Conservation (phyloP, 176 grass and related monocot genomes). For the sorghum (Sorghum bicolor) region DNA sequence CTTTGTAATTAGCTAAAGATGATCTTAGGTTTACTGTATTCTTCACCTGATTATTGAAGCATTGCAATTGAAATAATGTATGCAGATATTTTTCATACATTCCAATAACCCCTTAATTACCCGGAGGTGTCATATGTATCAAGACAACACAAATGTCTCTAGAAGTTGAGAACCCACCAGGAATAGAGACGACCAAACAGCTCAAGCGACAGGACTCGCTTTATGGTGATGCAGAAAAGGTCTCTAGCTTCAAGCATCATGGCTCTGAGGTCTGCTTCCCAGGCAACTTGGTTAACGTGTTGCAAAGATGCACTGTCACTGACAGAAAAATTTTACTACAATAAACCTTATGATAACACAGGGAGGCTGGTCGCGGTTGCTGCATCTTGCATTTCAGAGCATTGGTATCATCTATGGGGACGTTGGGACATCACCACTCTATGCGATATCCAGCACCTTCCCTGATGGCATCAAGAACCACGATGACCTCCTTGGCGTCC, state of each 20-base stretch:
- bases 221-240: conserved; percentile 51
- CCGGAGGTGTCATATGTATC: neutral
- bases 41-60: neutral
- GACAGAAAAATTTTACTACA: neutral
- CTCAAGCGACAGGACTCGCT: conserved; percentile 49
- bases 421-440: conserved; percentile 76
- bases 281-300: neutral
- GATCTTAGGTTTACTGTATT: neutral
- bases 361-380: conserved; percentile 41
- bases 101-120: neutral
- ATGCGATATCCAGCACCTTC: conserved; percentile 65
- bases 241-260: conserved; percentile 20
- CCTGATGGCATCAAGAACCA: conserved; percentile 40
- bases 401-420: conserved; percentile 77
- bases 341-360: neutral
- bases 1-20: neutral
- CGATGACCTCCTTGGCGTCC: conserved; percentile 52
- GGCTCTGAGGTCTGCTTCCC: conserved; percentile 30
- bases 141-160: conserved; percentile 30
- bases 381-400: conserved; percentile 67
- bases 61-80: neutral
- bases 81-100: neutral
- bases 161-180: conserved; percentile 23
- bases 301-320: neutral
- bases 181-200: neutral